Evolutionary conservation across 441 rosid genomes (phyloP), one percentile per base, ranked within the genome.

Genomic region (Raphanus hybrid): DNA sequence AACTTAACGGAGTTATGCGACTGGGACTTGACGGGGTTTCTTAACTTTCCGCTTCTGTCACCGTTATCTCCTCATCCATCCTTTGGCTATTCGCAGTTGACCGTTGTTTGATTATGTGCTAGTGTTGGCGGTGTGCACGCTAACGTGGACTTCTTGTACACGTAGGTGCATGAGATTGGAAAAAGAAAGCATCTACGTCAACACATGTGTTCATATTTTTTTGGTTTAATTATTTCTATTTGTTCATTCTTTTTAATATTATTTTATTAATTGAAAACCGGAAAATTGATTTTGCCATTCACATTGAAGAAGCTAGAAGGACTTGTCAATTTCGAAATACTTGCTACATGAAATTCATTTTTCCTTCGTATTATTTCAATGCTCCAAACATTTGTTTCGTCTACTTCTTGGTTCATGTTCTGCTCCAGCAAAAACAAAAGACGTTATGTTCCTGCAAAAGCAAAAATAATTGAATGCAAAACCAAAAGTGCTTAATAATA

Each of bases 61-160:
- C 83, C 83, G 80, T 80, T 80, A 76, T 76, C 83, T 71, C 81
- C 83, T 41, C 87, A 84, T 43, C 87, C 88, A 59, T 27, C 86
- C 50, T 81, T 89, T 4, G 88, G 90, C 39, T 84, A 60, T 69
- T 76, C 83, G 3, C 92, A 63, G 78, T 80, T 92, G 35, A 74
- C 78, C 80, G 96, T 90, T 74, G 61, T 80, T 65, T 84, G 75
- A 84, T 34, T 39, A 29, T 59, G 12, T 43, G 11, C 3, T 43
- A 10, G 50, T 43, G 50, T 10, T 43, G n/a, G n/a, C n/a, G 50
- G 14, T 11, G n/a, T 11, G 50, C 50, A 11, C 50, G 73, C 76
- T 72, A 64, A 78, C 73, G 77, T 78, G 81, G 58, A 72, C 77
- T 14, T 59, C 0, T 32, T 2, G 61, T 64, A 43, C 68, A 67